Base-by-base conservation (phyloP, 2,329 filamentous ascomycete genomes). In the Fusarium scirpi region DNA sequence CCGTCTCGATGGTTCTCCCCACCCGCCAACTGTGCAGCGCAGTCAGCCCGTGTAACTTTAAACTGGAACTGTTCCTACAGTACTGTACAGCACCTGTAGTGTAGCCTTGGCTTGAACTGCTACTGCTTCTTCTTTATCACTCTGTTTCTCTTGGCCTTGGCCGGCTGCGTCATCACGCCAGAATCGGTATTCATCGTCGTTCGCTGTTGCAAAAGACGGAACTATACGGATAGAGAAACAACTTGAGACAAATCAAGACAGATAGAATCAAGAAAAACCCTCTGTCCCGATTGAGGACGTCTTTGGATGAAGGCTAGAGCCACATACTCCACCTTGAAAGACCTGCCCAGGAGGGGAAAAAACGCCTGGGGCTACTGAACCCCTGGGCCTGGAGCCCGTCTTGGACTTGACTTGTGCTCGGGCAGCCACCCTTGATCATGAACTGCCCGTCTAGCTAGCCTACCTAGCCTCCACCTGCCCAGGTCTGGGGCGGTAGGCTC, bases 211-310 rank as follows among this genome's bases (percentile, higher is more conserved):
- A 49, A 65, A 51, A 57, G 46, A 65, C 32, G 59, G 56, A 34
- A 40, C 30, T 46, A 59, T 47, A 62, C 58, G 49, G 66, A 62
- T 34, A 24, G 41, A 63, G 43, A 48, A 47, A 47, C 44, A 57
- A 32, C 54, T 47, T 68, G 67, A 70, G 67, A 68, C 67, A 69
- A n/a, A 25, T 22, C 52, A 34, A 51, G 65, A 64, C 62, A 59
- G 47, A 51, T 47, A 16, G 46, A 20, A n/a, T 57, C 47, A 43
- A 62, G 53, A 65, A 67, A 55, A 47, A 65, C 18, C 18, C 30
- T 27, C 22, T 52, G 18, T 27, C 32, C 48, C 32, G 27, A 52
- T 66, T 66, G 63, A 63, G 61, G 34, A 38, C 56, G 55, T 58
- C 49, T 65, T 56, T 53, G 67, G 58, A 49, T 45, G 41, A 30